Percentiles rank a stretch among this genome's conserved stretches.
Conservation (phyloP, 305 asterid species). For the Salvia sclarea region DNA sequence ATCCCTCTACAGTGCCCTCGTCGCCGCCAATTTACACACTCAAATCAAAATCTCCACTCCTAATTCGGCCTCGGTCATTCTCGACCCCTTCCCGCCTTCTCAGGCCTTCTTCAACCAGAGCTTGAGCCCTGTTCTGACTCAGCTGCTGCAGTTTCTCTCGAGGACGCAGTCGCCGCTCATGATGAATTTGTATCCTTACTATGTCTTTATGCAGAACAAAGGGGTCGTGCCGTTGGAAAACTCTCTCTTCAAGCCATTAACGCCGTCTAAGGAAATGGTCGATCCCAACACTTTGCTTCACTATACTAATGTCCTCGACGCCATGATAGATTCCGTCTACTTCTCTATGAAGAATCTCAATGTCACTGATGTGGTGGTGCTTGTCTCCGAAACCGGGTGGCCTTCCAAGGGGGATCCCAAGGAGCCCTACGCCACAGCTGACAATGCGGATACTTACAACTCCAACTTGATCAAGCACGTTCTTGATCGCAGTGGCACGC, state of each 20-base stretch:
- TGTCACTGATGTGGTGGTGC: conserved; percentile 70
- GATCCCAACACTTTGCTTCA: conserved; percentile 94
- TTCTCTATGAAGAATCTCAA: conserved; percentile 91
- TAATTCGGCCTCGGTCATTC: conserved; percentile 66
- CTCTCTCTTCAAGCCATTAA: conserved; percentile 87
- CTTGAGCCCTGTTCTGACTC: conserved; percentile 57
- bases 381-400: conserved; percentile 97
- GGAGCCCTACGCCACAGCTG: conserved; percentile 93
- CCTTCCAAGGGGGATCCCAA: conserved; percentile 90
- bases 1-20: conserved; percentile 85
- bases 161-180: conserved; percentile 89
- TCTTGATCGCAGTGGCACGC: conserved; percentile 75
- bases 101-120: conserved; percentile 91
- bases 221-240: conserved; percentile 92
- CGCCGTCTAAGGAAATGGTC: conserved; percentile 95
- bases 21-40: conserved; percentile 77
- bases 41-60: conserved; percentile 90
- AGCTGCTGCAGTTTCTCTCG: conserved; percentile 65
- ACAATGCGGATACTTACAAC: conserved; percentile 84
- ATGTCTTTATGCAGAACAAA: conserved; percentile 95
- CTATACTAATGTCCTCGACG: conserved; percentile 88
- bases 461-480: conserved; percentile 90
- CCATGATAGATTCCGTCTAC: conserved; percentile 94
- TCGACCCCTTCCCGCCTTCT: conserved; percentile 95
- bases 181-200: conserved; percentile 98